A percentile compares a stretch with the other conserved stretches of the same genome.
Evolutionary conservation across 1,284 basidiomycete genomes (phyloP).

Genomic region (Entoloma clypeatum): DNA sequence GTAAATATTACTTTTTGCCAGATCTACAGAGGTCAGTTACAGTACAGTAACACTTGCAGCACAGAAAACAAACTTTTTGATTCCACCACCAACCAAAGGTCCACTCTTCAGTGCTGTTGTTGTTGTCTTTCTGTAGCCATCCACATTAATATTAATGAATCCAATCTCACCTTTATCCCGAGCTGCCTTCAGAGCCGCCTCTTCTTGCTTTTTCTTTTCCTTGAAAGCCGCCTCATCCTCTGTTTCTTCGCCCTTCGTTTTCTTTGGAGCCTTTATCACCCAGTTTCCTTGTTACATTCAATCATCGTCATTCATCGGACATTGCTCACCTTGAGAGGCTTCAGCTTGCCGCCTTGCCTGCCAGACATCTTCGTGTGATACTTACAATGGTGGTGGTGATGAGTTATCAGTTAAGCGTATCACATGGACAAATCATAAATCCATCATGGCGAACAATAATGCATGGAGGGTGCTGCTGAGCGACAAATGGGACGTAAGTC

Average conservation of each 20-base stretch:
- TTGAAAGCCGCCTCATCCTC: constrained; percentile 72
- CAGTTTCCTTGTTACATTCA: constrained; percentile 11
- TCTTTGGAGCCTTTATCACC: constrained; percentile 63
- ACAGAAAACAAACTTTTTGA: constrained; percentile 67
- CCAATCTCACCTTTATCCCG: constrained; percentile 57
- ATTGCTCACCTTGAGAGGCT: constrained; percentile 52
- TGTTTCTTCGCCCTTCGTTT: constrained; percentile 66
- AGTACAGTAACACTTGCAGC: constrained; percentile 9
- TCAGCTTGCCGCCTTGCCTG: constrained; percentile 77
- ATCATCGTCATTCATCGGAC: neutral
- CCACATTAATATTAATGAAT: neutral
- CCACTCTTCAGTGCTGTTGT: constrained; percentile 44
- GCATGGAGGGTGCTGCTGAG: constrained; percentile 31
- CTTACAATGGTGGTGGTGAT: constrained; percentile 3
- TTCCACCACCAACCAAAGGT: constrained; percentile 61
- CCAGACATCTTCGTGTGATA: constrained; percentile 52
- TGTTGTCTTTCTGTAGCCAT: constrained; percentile 1
- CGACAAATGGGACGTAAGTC: constrained; percentile 35
- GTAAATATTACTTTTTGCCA: constrained; percentile 58
- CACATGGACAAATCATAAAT: too few species aligned
- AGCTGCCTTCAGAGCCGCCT: constrained; percentile 63
- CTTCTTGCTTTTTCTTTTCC: constrained; percentile 69
- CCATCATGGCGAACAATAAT: constrained; percentile 6
- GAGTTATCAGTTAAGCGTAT: too few species aligned
- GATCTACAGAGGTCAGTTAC: constrained; percentile 42